A percentile compares a stretch with the other conserved stretches of the same genome.
Conservation (phyloP, 306 rosid species). For the Sicyos baderoa region DNA sequence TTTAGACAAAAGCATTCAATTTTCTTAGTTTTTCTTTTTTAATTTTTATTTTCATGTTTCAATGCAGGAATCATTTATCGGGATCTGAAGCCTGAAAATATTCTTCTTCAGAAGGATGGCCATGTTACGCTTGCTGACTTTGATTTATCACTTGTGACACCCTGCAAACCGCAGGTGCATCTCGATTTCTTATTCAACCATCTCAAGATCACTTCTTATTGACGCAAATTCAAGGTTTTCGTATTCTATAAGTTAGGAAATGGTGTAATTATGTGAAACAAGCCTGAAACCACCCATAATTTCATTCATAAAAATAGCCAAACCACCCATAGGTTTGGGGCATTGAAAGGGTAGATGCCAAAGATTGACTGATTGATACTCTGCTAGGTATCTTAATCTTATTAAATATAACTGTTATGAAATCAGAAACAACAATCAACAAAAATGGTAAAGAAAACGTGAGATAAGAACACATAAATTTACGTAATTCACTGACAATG, state of each 20-base stretch:
- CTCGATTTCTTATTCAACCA: neutral
- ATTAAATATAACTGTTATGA: neutral
- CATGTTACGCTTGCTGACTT: slow-evolving; percentile 79
- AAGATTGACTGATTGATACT: neutral
- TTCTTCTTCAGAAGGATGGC: slow-evolving; percentile 86
- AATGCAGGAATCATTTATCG: slow-evolving; percentile 82
- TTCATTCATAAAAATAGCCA: neutral
- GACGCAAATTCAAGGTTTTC: neutral
- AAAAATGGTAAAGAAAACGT: too few species aligned
- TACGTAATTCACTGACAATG: too few species aligned
- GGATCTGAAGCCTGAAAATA: slow-evolving; percentile 92
- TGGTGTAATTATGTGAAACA: slow-evolving; percentile 7
- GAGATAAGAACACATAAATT: too few species aligned
- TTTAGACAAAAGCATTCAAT: neutral
- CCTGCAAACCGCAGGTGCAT: slow-evolving; percentile 80
- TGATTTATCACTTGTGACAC: slow-evolving; percentile 72
- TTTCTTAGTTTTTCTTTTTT: too few species aligned
- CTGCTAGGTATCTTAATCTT: neutral
- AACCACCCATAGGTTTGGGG: neutral
- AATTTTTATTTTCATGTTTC: slow-evolving; percentile 21
- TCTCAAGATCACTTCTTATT: neutral
- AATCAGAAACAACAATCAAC: too few species aligned
- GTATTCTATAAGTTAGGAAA: neutral
- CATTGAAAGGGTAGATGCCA: slow-evolving; percentile 1
- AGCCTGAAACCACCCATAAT: neutral